phyloP scores from a whole-genome alignment of 2,329 filamentous ascomycete genomes.

The Tolypocladium inflatum region DNA sequence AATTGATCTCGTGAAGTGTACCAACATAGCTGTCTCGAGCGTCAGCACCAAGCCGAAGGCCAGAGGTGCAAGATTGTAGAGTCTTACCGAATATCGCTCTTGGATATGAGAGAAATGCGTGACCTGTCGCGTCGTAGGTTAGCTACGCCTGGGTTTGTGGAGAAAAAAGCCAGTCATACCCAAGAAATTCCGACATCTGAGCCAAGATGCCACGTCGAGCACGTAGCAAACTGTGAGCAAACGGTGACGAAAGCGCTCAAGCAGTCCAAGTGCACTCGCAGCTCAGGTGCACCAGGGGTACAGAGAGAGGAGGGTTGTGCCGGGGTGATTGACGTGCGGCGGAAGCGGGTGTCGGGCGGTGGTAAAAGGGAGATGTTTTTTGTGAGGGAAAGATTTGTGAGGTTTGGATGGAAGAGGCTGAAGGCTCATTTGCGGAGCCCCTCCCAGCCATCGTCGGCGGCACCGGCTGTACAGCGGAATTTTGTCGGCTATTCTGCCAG shows the following conservation, averaged over 20 bases:
- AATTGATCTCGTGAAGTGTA: constrained; percentile 95
- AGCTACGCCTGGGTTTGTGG: not conserved
- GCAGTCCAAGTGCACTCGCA: constrained; percentile 9
- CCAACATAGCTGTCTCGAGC: constrained; percentile 69
- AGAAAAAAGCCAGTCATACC: constrained; percentile 28
- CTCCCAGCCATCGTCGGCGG: constrained; percentile 14
- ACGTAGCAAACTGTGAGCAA: constrained; percentile 27
- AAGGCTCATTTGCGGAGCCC: constrained; percentile 7
- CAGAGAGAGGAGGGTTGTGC: not conserved
- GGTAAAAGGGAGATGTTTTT: constrained; percentile 12
- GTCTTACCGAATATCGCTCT: constrained; percentile 88
- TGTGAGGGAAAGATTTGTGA: constrained; percentile 24
- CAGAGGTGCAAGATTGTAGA: constrained; percentile 5
- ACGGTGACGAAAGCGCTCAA: constrained; percentile 14
- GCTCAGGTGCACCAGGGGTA: not conserved
- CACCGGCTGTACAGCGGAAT: constrained; percentile 12
- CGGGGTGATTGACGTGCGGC: not conserved
- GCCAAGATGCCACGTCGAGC: constrained; percentile 28
- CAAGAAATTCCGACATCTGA: constrained; percentile 52
- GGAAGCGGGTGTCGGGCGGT: not conserved
- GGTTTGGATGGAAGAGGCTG: constrained; percentile 17
- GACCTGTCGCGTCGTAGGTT: constrained; percentile 39
- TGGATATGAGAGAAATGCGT: constrained; percentile 92
- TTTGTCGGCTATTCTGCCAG: constrained; percentile 6
- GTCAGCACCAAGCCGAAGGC: constrained; percentile 19